Evolutionary conservation across 176 grass and related monocot species (phyloP).

Genomic region (Canna indica): DNA sequence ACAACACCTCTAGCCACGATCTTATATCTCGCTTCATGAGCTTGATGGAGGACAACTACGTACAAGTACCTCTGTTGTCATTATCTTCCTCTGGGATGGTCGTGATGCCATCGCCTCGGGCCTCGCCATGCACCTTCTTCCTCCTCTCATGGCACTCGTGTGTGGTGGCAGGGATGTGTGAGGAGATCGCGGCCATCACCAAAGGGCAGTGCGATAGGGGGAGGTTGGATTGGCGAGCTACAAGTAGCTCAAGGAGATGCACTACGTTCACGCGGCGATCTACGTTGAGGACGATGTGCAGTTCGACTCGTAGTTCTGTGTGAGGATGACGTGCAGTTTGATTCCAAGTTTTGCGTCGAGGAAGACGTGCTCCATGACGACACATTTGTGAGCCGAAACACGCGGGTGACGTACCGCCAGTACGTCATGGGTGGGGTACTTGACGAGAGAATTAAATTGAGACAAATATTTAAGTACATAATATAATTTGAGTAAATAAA

Average conservation of each 20-base stretch:
- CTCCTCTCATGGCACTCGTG: constrained; percentile 40
- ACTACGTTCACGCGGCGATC: constrained; percentile 31
- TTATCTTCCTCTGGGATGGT: constrained; percentile 60
- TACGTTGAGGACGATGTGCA: constrained; percentile 63
- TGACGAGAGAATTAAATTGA: too few relatives aligned
- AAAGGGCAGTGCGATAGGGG: constrained; percentile 29
- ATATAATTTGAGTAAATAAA: too few relatives aligned
- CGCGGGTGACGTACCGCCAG: constrained; percentile 53
- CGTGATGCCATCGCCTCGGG: constrained; percentile 60
- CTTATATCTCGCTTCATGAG: constrained; percentile 69
- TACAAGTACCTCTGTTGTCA: constrained; percentile 68
- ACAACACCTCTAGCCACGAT: constrained; percentile 38
- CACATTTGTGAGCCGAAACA: constrained; percentile 29
- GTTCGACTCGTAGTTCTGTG: constrained; percentile 74
- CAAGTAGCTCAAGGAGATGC: constrained; percentile 5
- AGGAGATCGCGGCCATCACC: constrained; percentile 27
- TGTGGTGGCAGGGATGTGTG: constrained; percentile 28
- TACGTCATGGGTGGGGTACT: constrained; percentile 68
- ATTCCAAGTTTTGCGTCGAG: too few relatives aligned
- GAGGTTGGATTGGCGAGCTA: background rate
- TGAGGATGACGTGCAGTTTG: constrained; percentile 33
- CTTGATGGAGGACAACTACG: constrained; percentile 13
- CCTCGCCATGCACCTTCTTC: constrained; percentile 53
- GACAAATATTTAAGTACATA: too few relatives aligned
- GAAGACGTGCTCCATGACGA: too few relatives aligned